A percentile compares a stretch with the other conserved stretches of the same genome.
Conservation (phyloP, 2,329 filamentous ascomycete species). For the Neofusicoccum umdonicola region DNA sequence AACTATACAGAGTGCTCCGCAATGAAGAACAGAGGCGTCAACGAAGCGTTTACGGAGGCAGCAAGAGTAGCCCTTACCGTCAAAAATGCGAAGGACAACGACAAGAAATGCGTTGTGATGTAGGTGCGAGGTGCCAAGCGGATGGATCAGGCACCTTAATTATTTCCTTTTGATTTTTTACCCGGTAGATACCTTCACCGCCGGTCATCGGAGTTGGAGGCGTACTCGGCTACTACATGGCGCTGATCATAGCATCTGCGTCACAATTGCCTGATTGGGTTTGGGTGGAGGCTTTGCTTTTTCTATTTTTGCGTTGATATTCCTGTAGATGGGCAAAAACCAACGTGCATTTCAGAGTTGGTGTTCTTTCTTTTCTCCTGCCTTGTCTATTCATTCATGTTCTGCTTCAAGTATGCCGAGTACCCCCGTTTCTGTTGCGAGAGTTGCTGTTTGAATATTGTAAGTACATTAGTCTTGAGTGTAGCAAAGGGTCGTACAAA, state of each 20-base stretch:
- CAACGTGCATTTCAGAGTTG: neutral
- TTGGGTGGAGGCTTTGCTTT: neutral
- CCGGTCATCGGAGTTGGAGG: conserved; percentile 12
- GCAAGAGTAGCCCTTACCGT: conserved; percentile 79
- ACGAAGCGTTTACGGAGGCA: conserved; percentile 97
- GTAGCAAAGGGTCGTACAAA: neutral
- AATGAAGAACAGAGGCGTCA: conserved; percentile 96
- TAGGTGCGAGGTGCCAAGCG: conserved; percentile 19
- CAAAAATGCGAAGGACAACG: conserved; percentile 51
- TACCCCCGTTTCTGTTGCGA: neutral
- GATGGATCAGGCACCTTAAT: neutral
- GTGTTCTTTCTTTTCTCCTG: neutral
- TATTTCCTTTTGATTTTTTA: conserved; percentile 9
- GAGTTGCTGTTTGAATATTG: neutral
- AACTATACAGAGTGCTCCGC: conserved; percentile 80
- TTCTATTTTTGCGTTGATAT: neutral
- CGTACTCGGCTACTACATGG: conserved; percentile 10
- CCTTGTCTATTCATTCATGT: neutral
- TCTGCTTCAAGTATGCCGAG: neutral
- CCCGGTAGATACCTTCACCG: conserved; percentile 17
- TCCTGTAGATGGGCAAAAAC: conserved; percentile 2
- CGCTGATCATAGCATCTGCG: neutral
- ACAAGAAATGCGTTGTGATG: conserved; percentile 43
- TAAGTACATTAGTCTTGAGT: neutral
- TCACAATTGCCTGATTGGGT: neutral